A percentile compares a stretch with the other conserved stretches of the same genome.
Evolutionary conservation across 371 early-diverging fungal genomes (phyloP).

Genomic region (Rhizomucor pusillus): DNA sequence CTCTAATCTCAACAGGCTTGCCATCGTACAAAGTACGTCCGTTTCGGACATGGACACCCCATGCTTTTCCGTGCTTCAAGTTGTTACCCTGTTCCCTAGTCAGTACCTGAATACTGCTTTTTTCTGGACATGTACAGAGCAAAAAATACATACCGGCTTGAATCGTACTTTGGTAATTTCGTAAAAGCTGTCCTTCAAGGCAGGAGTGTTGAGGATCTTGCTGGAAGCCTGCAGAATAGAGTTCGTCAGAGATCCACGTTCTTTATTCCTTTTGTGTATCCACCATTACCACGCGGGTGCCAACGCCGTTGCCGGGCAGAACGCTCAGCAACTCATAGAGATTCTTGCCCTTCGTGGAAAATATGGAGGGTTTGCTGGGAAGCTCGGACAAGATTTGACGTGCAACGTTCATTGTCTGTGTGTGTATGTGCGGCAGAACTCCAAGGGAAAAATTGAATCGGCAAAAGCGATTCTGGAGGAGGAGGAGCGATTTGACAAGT

Average conservation of each 20-base stretch:
- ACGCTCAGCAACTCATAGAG: slow-evolving; percentile 23
- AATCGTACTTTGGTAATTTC: slow-evolving; percentile 35
- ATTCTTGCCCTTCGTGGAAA: slow-evolving; percentile 18
- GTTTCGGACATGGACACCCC: slow-evolving; percentile 34
- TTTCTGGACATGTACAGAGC: background rate
- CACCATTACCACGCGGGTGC: slow-evolving; percentile 23
- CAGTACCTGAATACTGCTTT: background rate
- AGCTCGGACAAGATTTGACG: slow-evolving; percentile 10
- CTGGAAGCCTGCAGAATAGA: slow-evolving; percentile 18
- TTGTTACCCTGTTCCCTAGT: background rate
- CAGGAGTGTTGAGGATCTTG: slow-evolving; percentile 25
- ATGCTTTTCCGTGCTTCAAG: slow-evolving; percentile 25
- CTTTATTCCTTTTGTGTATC: background rate
- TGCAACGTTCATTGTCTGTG: slow-evolving; percentile 11
- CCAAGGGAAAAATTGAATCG: no score
- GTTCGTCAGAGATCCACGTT: background rate
- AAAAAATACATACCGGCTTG: slow-evolving; percentile 21
- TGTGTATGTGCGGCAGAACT: background rate
- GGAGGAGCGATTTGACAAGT: no score
- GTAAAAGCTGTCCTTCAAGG: slow-evolving; percentile 28
- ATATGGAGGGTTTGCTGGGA: slow-evolving; percentile 12
- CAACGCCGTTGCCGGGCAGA: slow-evolving; percentile 28
- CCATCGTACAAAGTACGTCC: slow-evolving; percentile 35
- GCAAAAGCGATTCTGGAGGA: no score
- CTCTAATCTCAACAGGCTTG: slow-evolving; percentile 31